phyloP scores from a whole-genome alignment of 768 basidiomycete species.

The Boletellus sp. region DNA sequence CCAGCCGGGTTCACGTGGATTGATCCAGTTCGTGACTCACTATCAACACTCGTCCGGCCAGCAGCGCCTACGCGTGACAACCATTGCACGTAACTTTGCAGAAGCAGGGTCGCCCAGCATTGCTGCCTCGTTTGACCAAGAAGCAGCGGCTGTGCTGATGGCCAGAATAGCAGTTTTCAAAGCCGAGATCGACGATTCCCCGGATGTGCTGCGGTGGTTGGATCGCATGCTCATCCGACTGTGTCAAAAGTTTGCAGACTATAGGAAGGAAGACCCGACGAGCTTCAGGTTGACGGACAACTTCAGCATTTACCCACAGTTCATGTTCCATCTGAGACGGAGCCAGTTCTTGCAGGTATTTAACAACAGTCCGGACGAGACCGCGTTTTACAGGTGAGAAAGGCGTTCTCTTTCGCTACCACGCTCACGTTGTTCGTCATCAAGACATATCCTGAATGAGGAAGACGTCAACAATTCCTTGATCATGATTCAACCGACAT shows the following conservation, averaged over 20 bases:
- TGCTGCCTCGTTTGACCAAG: constrained; percentile 94
- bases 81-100: constrained; percentile 95
- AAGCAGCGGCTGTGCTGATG: constrained; percentile 97
- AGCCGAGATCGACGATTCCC: constrained; percentile 96
- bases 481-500: constrained; percentile 99
- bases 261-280: constrained; percentile 93
- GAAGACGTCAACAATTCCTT: constrained; percentile 99
- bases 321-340: constrained; percentile 98
- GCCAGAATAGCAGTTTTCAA: constrained; percentile 99
- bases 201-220: constrained; percentile 94
- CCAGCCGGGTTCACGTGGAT: constrained; percentile 83
- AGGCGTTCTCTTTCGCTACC: neutral
- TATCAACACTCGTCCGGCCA: constrained; percentile 98
- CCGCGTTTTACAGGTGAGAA: constrained; percentile 89
- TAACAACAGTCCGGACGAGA: constrained; percentile 99
- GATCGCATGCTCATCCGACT: constrained; percentile 98
- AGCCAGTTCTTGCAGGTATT: constrained; percentile 99
- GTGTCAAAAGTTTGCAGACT: constrained; percentile 99
- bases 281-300: constrained; percentile 93
- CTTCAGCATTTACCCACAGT: constrained; percentile 98
- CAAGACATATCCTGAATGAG: constrained; percentile 88
- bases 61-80: constrained; percentile 93
- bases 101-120: constrained; percentile 95
- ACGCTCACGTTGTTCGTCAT: constrained; percentile 1
- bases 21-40: constrained; percentile 98